Percentiles rank a stretch among this genome's conserved stretches.
Conservation (phyloP, 2,329 filamentous ascomycete genomes). For the Anthostomella pinea region DNA sequence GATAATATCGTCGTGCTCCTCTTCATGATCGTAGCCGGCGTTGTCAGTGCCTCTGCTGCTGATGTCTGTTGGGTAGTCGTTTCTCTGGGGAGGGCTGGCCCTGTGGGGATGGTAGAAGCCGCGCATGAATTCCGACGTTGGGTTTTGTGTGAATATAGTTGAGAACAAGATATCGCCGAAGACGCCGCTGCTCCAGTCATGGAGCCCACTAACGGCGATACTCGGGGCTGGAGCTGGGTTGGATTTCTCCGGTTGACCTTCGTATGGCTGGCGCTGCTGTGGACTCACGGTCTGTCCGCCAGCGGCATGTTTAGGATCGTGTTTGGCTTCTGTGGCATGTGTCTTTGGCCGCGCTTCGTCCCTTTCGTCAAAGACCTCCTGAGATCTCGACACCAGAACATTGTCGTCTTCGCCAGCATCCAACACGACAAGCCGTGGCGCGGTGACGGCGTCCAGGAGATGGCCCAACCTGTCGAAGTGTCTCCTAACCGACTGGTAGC, state of each 20-base stretch:
- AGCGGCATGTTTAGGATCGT: constrained; percentile 5
- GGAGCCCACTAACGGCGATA: constrained; percentile 47
- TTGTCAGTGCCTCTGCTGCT: no score
- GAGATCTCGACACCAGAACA: constrained; percentile 39
- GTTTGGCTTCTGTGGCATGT: constrained; percentile 3
- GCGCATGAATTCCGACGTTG: constrained; percentile 43
- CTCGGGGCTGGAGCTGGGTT: constrained; percentile 4
- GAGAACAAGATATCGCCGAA: constrained; percentile 60
- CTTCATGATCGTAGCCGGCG: constrained; percentile 8
- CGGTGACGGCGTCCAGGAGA: constrained; percentile 50
- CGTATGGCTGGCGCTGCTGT: constrained; percentile 6
- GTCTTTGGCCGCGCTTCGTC: no score
- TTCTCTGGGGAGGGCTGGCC: no score
- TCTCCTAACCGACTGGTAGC: constrained; percentile 52
- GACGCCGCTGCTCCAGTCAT: constrained; percentile 56
- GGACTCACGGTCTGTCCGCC: no score
- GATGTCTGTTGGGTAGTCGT: no score
- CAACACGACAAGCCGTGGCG: constrained; percentile 52
- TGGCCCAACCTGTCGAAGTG: constrained; percentile 50
- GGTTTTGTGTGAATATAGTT: constrained; percentile 44
- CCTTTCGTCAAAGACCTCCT: constrained; percentile 7
- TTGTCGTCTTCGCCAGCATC: constrained; percentile 51
- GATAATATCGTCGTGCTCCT: constrained; percentile 31
- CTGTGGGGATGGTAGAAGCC: constrained; percentile 38
- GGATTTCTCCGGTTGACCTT: constrained; percentile 1